Conservation (phyloP, 2,329 filamentous ascomycete genomes). For the Orbilia quercus region DNA sequence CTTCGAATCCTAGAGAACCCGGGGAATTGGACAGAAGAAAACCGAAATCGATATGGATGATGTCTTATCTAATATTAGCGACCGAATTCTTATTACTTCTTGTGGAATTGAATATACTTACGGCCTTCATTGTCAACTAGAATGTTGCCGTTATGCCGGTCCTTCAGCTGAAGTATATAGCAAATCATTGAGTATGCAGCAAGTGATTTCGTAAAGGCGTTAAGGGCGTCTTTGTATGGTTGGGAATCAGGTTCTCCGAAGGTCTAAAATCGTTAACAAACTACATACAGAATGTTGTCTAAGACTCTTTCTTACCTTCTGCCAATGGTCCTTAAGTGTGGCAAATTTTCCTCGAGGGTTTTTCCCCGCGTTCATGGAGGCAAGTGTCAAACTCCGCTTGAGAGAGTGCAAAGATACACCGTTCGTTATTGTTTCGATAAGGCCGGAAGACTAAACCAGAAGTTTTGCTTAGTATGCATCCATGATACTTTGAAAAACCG, state of each 20-base stretch:
- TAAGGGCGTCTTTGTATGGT: slow-evolving; percentile 76
- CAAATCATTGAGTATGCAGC: slow-evolving; percentile 87
- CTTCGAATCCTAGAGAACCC: slow-evolving; percentile 84
- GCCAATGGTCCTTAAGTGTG: slow-evolving; percentile 82
- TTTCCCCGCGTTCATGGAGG: slow-evolving; percentile 76
- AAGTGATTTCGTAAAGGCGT: slow-evolving; percentile 82
- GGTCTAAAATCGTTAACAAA: slow-evolving; percentile 62
- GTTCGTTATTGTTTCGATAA: slow-evolving; percentile 89
- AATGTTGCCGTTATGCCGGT: slow-evolving; percentile 87
- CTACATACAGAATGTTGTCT: slow-evolving; percentile 8
- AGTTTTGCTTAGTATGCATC: slow-evolving; percentile 32
- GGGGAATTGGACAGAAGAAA: slow-evolving; percentile 91
- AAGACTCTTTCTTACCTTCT: slow-evolving; percentile 67
- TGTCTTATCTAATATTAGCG: slow-evolving; percentile 65
- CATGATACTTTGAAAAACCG: slow-evolving; percentile 9
- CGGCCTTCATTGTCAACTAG: slow-evolving; percentile 83
- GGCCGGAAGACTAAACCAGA: slow-evolving; percentile 71
- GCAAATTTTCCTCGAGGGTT: slow-evolving; percentile 81
- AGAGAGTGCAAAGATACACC: slow-evolving; percentile 87
- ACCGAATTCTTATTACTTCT: not conserved
- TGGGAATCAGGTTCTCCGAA: slow-evolving; percentile 78
- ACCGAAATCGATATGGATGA: slow-evolving; percentile 88
- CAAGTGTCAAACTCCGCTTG: slow-evolving; percentile 82
- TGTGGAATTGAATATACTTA: slow-evolving; percentile 42
- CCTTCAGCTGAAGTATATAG: slow-evolving; percentile 85